Evolutionary conservation across 2,329 filamentous ascomycete species (phyloP).

Genomic region (Aspergillus pseudonomiae): DNA sequence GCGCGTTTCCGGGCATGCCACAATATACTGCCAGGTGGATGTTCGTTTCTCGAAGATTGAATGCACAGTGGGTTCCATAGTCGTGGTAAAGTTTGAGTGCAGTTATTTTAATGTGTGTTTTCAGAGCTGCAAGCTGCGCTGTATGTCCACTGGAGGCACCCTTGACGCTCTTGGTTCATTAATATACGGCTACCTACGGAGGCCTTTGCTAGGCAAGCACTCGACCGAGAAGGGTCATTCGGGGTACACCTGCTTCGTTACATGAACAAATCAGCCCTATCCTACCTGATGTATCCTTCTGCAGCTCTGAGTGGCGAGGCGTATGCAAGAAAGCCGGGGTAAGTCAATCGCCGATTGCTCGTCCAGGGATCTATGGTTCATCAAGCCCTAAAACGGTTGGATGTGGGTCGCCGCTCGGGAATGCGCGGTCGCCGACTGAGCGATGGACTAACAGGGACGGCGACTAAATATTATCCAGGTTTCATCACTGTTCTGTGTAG

Average conservation of each 20-base stretch:
- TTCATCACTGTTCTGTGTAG: too few species aligned
- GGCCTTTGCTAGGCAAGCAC: not conserved
- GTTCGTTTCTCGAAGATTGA: conserved; percentile 47
- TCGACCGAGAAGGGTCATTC: not conserved
- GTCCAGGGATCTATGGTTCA: not conserved
- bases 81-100: not conserved
- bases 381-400: not conserved
- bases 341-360: not conserved
- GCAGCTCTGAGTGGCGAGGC: not conserved
- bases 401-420: not conserved
- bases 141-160: not conserved
- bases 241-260: not conserved
- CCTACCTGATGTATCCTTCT: not conserved
- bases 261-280: not conserved
- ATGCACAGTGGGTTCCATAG: conserved; percentile 42
- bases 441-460: not conserved
- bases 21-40: conserved; percentile 63
- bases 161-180: not conserved
- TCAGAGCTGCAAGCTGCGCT: not conserved
- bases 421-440: not conserved
- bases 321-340: not conserved
- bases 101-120: not conserved
- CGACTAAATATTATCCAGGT: not conserved
- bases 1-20: conserved; percentile 54
- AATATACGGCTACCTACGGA: not conserved